A percentile compares a stretch with the other conserved stretches of the same genome.
Evolutionary conservation across 176 grass and related monocot genomes (phyloP).

Genomic region (Phyllostachys edulis): DNA sequence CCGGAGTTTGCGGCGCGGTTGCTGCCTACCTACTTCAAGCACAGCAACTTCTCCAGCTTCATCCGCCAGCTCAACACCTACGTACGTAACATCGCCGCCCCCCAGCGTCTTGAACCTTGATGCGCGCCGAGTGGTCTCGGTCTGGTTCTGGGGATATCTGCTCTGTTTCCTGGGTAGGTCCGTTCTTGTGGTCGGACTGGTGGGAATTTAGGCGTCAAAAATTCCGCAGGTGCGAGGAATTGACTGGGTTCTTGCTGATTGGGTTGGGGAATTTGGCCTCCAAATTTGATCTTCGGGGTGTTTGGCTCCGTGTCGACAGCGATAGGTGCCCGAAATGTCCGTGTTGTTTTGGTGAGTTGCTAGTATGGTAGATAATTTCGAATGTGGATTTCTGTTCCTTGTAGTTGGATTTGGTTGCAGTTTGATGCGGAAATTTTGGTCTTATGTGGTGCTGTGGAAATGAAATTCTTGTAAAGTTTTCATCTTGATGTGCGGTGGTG

Average conservation of each 20-base stretch:
- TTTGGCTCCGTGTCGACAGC: not conserved
- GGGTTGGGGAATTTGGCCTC: not conserved
- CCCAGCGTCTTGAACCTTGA: not conserved
- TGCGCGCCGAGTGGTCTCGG: not conserved
- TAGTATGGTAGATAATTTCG: not conserved
- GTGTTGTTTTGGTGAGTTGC: not conserved
- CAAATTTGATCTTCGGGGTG: not conserved
- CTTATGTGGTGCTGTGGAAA: not conserved
- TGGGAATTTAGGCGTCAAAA: not conserved
- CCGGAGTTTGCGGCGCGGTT: constrained; percentile 69
- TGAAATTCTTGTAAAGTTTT: not conserved
- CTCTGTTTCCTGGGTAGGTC: not conserved
- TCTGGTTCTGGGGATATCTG: not conserved
- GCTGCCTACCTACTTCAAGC: constrained; percentile 86
- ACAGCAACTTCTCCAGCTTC: constrained; percentile 99
- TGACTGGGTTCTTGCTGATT: not conserved
- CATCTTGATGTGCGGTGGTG: not conserved
- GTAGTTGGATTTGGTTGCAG: not conserved
- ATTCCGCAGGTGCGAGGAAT: not conserved
- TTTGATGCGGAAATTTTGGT: not conserved
- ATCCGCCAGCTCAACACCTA: constrained; percentile 99
- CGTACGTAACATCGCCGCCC: constrained; percentile 28
- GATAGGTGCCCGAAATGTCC: not conserved
- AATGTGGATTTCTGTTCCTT: not conserved
- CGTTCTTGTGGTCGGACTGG: not conserved